These are phyloP conservation scores for Trametes versicolor DNA, from an alignment of 1,284 basidiomycete species.

Conservation along the genomic window DNA sequence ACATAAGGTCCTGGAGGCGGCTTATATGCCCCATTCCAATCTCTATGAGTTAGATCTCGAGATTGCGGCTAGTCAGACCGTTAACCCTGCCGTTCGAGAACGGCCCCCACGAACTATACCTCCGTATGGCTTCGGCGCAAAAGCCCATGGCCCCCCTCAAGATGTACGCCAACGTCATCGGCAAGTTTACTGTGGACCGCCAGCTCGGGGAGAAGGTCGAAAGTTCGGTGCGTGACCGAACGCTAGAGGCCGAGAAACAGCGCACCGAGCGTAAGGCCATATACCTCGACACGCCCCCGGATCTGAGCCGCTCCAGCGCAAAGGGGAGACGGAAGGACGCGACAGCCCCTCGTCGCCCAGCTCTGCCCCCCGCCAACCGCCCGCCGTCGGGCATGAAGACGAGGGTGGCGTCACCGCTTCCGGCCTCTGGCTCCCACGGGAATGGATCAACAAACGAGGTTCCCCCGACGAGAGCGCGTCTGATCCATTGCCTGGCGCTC, in stretches of 20 bases:
- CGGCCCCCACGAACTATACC: conserved; percentile 73
- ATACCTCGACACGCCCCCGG: conserved; percentile 55
- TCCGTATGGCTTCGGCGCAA: conserved; percentile 62
- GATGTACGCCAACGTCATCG: conserved; percentile 74
- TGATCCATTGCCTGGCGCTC: conserved; percentile 66
- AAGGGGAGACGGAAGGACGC: conserved; percentile 42
- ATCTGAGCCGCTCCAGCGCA: conserved; percentile 25
- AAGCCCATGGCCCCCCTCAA: conserved; percentile 72
- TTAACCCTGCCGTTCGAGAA: too few relatives aligned
- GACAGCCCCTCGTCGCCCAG: conserved; percentile 24
- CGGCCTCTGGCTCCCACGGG: conserved; percentile 34
- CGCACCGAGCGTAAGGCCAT: conserved; percentile 62
- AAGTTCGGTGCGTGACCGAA: conserved; percentile 64
- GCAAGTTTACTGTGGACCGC: conserved; percentile 71
- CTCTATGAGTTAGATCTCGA: background rate
- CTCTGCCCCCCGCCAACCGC: conserved; percentile 20
- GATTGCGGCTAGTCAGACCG: background rate
- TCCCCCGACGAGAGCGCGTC: conserved; percentile 46
- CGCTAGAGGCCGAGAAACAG: conserved; percentile 63
- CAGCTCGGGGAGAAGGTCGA: conserved; percentile 62
- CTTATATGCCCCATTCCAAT: background rate
- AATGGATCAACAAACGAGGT: conserved; percentile 15
- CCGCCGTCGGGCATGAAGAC: conserved; percentile 15
- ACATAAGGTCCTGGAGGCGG: conserved; percentile 6
- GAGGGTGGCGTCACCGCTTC: conserved; percentile 33